phyloP scores from a whole-genome alignment of 2,329 filamentous ascomycete species.

The Monilinia fructigena region DNA sequence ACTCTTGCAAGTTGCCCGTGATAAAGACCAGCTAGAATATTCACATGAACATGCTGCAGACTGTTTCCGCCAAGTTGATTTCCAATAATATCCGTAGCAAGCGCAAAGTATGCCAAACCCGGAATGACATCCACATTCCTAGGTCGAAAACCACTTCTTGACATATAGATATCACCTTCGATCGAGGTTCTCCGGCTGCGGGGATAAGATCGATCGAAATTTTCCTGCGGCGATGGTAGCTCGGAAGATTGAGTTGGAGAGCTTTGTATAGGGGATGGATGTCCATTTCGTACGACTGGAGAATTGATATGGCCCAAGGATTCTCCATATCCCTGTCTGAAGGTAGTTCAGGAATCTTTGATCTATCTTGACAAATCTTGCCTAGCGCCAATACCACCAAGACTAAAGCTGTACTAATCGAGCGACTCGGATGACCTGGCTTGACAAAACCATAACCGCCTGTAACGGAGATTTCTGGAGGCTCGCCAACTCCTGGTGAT shows the following conservation, averaged over 20 bases:
- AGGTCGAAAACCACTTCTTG: slow-evolving; percentile 22
- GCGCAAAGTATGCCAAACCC: slow-evolving; percentile 84
- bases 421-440: slow-evolving; percentile 57
- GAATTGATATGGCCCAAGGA: slow-evolving; percentile 29
- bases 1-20: slow-evolving; percentile 84
- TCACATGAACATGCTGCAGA: slow-evolving; percentile 79
- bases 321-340: slow-evolving; percentile 38
- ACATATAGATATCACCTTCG: slow-evolving; percentile 41
- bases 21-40: slow-evolving; percentile 82
- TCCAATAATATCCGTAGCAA: slow-evolving; percentile 82
- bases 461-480: slow-evolving; percentile 31
- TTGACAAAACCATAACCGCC: slow-evolving; percentile 40
- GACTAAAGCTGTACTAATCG: slow-evolving; percentile 77
- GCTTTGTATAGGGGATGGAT: slow-evolving; percentile 54
- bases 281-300: slow-evolving; percentile 48
- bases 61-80: slow-evolving; percentile 78
- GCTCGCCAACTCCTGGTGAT: slow-evolving; percentile 32
- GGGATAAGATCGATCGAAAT: slow-evolving; percentile 41
- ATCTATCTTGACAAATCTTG: slow-evolving; percentile 66
- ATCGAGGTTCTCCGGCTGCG: slow-evolving; percentile 51
- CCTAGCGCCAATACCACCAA: slow-evolving; percentile 82
- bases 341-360: slow-evolving; percentile 58
- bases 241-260: slow-evolving; percentile 50
- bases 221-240: slow-evolving; percentile 53
- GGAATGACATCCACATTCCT: slow-evolving; percentile 83